phyloP scores from a whole-genome alignment of 2,329 filamentous ascomycete species.

The Colletotrichum acutatum region DNA sequence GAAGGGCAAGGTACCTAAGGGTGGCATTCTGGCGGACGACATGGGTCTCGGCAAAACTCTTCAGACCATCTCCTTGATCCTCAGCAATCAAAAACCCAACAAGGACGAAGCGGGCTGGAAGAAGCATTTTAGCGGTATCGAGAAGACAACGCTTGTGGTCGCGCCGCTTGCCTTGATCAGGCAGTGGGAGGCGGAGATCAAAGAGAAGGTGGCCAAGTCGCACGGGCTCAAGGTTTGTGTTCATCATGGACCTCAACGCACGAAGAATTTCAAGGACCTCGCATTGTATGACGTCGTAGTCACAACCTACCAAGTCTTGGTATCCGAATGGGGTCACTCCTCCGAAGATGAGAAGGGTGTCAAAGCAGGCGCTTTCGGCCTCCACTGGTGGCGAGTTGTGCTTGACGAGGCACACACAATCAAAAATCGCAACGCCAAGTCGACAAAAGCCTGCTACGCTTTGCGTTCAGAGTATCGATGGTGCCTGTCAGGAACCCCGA shows the following conservation, averaged over 20 bases:
- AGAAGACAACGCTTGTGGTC: conserved; percentile 88
- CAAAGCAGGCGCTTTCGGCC: conserved; percentile 86
- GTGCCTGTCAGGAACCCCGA: conserved; percentile 95
- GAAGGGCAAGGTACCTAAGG: conserved; percentile 84
- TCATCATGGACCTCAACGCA: conserved; percentile 88
- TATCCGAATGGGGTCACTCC: conserved; percentile 85
- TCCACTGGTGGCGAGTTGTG: conserved; percentile 95
- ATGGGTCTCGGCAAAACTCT: conserved; percentile 98
- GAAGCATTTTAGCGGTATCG: conserved; percentile 74
- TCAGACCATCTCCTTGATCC: conserved; percentile 88
- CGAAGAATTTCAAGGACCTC: conserved; percentile 81
- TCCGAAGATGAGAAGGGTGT: conserved; percentile 69
- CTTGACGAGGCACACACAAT: conserved; percentile 98
- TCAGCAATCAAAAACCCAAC: conserved; percentile 81
- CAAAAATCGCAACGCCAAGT: conserved; percentile 97
- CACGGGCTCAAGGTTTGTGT: conserved; percentile 84
- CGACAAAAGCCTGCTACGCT: conserved; percentile 90
- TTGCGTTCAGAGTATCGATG: conserved; percentile 89
- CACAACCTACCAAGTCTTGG: conserved; percentile 95
- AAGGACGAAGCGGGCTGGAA: conserved; percentile 70
- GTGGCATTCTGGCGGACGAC: conserved; percentile 95
- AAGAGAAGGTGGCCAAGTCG: conserved; percentile 77
- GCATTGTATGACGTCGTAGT: conserved; percentile 93
- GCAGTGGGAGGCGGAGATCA: conserved; percentile 96
- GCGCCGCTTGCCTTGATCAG: conserved; percentile 94